Conservation (phyloP, 1,139 yeast species). For the Hemisphaericaspora xylofermentans region DNA sequence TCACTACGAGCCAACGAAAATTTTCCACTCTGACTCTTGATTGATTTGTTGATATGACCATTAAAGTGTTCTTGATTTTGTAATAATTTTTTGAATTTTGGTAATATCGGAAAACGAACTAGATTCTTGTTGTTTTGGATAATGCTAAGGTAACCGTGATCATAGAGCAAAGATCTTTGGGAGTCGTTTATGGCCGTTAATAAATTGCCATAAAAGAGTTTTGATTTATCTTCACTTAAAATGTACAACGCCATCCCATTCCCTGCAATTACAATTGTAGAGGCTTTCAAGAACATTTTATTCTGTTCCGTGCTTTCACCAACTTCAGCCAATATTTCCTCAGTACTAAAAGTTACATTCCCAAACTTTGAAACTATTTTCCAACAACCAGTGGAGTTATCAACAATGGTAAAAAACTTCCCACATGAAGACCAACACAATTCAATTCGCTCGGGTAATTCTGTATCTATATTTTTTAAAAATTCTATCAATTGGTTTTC, state of each 20-base stretch:
- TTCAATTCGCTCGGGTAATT: constrained; percentile 6
- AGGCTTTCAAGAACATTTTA: constrained; percentile 25
- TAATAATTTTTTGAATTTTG: constrained; percentile 30
- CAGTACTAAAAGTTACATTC: constrained; percentile 29
- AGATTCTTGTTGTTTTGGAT: constrained; percentile 21
- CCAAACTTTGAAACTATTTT: constrained; percentile 39
- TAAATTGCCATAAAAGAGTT: constrained; percentile 25
- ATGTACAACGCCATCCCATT: constrained; percentile 28
- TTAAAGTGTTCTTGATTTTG: constrained; percentile 21
- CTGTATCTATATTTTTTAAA: constrained; percentile 14
- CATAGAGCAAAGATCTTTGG: constrained; percentile 21
- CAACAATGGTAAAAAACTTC: constrained; percentile 26
- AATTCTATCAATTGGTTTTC: constrained; percentile 12
- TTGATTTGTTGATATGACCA: constrained; percentile 16
- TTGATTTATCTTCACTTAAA: constrained; percentile 19
- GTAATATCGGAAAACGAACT: constrained; percentile 31
- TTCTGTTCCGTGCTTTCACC: constrained; percentile 18
- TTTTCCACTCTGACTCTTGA: constrained; percentile 19
- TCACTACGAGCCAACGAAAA: constrained; percentile 26
- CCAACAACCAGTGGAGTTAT: constrained; percentile 30
- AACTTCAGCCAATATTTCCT: constrained; percentile 24
- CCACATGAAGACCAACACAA: constrained; percentile 41
- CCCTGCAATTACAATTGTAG: constrained; percentile 23
- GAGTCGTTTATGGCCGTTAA: constrained; percentile 17
- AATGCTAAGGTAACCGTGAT: constrained; percentile 29